Percentiles rank a stretch among this genome's conserved stretches.
These are phyloP conservation scores for Solanum etuberosum DNA, from an alignment of 257 asterid genomes.

Conservation along the genomic window DNA sequence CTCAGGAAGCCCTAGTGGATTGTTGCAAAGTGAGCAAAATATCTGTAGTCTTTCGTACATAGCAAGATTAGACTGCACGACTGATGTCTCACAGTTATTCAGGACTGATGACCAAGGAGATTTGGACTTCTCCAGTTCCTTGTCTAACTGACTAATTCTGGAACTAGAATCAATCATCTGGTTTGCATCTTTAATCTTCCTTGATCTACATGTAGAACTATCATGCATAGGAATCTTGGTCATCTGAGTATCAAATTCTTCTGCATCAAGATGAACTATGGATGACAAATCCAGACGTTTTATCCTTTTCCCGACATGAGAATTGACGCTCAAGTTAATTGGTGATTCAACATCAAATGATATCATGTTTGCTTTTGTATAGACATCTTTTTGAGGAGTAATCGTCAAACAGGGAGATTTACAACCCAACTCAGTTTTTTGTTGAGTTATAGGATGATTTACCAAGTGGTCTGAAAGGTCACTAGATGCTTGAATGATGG, in stretches of 20 bases:
- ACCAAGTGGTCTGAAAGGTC: conserved; percentile 24
- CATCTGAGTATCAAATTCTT: conserved; percentile 19
- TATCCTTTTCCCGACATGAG: conserved; percentile 51
- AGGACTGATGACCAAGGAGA: conserved; percentile 9
- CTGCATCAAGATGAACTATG: conserved; percentile 23
- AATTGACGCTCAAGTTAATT: conserved; percentile 52
- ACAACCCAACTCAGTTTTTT: conserved; percentile 21
- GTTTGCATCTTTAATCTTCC: conserved; percentile 18
- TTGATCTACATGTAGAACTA: conserved; percentile 38
- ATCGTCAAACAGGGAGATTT: conserved; percentile 14
- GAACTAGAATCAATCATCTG: conserved; percentile 4
- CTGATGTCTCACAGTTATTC: conserved; percentile 19
- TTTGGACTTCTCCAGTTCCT: conserved; percentile 13
- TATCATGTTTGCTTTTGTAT: conserved; percentile 18
- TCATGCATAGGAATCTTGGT: conserved; percentile 25
- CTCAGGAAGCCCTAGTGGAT: conserved; percentile 61
- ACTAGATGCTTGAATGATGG: conserved; percentile 10
- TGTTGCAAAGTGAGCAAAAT: conserved; percentile 55
- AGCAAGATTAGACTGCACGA: conserved; percentile 17
- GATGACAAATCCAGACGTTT: conserved; percentile 32
- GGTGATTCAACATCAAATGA: conserved; percentile 48
- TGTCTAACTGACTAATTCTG: conserved; percentile 21
- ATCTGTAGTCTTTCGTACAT: conserved; percentile 40
- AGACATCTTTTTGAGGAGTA: conserved; percentile 40
- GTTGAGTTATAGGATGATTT: conserved; percentile 17